Percentiles rank a stretch among this genome's conserved stretches.
Conservation (phyloP, 2,329 filamentous ascomycete genomes). For the Aspergillus sp. region DNA sequence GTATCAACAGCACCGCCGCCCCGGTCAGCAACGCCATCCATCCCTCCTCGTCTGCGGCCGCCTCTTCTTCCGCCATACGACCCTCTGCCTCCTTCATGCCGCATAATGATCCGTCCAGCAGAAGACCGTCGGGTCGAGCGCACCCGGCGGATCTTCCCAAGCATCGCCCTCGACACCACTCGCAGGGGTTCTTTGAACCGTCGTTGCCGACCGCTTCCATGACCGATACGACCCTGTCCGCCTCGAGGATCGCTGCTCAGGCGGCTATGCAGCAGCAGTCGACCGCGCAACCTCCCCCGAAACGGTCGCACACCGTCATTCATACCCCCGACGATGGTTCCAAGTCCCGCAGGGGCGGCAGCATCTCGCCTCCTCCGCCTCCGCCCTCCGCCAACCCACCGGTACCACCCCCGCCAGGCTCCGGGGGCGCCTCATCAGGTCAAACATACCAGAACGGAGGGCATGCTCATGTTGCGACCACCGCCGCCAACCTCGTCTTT, state of each 20-base stretch:
- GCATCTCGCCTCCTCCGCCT: conserved; percentile 32
- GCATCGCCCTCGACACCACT: conserved; percentile 52
- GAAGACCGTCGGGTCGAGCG: conserved; percentile 38
- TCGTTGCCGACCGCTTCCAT: conserved; percentile 55
- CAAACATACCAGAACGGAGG: conserved; percentile 51
- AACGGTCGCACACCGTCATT: conserved; percentile 55
- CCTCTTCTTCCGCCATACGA: conserved; percentile 30
- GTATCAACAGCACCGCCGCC: conserved; percentile 29
- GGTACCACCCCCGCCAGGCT: conserved; percentile 20
- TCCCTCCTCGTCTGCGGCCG: no score
- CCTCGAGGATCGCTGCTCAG: conserved; percentile 65
- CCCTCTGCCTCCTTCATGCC: conserved; percentile 38
- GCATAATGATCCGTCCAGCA: conserved; percentile 33
- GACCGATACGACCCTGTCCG: conserved; percentile 49
- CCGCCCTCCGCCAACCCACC: conserved; percentile 24
- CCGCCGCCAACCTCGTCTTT: conserved; percentile 62
- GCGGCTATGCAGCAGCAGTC: conserved; percentile 55
- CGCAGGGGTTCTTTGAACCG: conserved; percentile 67
- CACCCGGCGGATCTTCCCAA: conserved; percentile 35
- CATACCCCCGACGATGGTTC: conserved; percentile 33
- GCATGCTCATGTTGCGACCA: conserved; percentile 55
- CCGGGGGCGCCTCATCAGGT: conserved; percentile 18
- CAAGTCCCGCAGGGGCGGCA: conserved; percentile 29
- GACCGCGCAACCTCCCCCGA: conserved; percentile 42
- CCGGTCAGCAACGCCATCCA: conserved; percentile 17